These are phyloP conservation scores for Chrysanthemum makinoi DNA, from an alignment of 129 eudicot genomes.

Conservation along the genomic window DNA sequence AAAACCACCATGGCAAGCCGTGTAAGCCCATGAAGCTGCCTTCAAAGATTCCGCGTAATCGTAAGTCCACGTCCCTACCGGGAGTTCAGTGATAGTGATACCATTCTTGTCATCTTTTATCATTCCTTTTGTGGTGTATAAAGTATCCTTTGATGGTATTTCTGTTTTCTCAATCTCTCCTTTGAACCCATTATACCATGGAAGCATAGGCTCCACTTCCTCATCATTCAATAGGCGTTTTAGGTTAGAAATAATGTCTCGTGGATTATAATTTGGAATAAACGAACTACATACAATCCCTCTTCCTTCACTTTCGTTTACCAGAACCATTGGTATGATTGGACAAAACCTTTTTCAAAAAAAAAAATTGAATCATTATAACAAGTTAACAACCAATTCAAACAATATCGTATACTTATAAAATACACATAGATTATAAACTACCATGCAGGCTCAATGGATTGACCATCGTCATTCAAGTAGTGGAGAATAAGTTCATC, in stretches of 20 bases:
- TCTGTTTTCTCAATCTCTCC: slow-evolving; percentile 43
- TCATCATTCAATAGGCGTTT: too few relatives aligned
- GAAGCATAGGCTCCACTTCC: too few relatives aligned
- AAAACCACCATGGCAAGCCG: slow-evolving; percentile 28
- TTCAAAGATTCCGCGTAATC: slow-evolving; percentile 64
- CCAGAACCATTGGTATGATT: slow-evolving; percentile 37
- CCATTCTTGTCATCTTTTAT: slow-evolving; percentile 38
- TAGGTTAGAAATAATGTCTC: too few relatives aligned
- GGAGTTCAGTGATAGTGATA: slow-evolving; percentile 55
- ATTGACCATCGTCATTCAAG: slow-evolving; percentile 48
- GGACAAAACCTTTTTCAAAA: background rate
- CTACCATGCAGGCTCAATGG: slow-evolving; percentile 65
- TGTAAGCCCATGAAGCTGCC: slow-evolving; percentile 38
- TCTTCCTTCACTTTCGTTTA: slow-evolving; percentile 76
- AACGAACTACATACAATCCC: slow-evolving; percentile 64
- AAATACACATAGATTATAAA: too few relatives aligned
- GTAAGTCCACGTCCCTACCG: slow-evolving; percentile 64
- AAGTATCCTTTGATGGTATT: slow-evolving; percentile 16
- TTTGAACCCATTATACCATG: too few relatives aligned
- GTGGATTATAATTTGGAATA: slow-evolving; percentile 32
- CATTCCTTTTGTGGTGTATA: slow-evolving; percentile 46
- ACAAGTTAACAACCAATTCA: too few relatives aligned
- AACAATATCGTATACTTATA: too few relatives aligned
- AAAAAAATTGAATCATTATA: too few relatives aligned
- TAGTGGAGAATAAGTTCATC: slow-evolving; percentile 46